phyloP scores from a whole-genome alignment of 371 early-diverging fungal species.

The Mortierella polycephala region DNA sequence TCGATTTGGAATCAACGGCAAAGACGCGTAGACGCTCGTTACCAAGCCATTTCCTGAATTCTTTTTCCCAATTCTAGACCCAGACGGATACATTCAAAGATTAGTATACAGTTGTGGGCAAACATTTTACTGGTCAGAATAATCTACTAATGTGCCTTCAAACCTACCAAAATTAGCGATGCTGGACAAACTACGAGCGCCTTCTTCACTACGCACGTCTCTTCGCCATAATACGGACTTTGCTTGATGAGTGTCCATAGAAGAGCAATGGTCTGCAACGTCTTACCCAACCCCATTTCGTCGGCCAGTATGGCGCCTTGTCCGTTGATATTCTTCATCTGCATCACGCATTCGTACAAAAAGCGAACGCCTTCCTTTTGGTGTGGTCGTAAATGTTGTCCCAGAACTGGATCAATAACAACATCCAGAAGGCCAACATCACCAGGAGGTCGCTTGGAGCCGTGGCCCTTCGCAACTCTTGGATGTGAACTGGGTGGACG shows the following conservation, averaged over 20 bases:
- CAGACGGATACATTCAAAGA: background rate
- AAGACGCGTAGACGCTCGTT: constrained; percentile 57
- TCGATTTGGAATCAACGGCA: constrained; percentile 58
- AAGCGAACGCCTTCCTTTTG: constrained; percentile 71
- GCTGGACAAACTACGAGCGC: constrained; percentile 75
- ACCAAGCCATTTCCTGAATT: constrained; percentile 76
- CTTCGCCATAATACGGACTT: constrained; percentile 54
- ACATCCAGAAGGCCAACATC: constrained; percentile 60
- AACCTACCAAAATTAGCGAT: constrained; percentile 59
- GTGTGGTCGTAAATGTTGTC: constrained; percentile 65
- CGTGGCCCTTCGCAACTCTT: constrained; percentile 12
- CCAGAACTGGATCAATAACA: constrained; percentile 64
- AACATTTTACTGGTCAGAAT: background rate
- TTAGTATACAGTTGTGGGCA: background rate
- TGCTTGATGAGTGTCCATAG: constrained; percentile 74
- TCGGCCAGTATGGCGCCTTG: constrained; percentile 71
- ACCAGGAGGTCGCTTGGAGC: constrained; percentile 27
- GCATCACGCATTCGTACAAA: constrained; percentile 70
- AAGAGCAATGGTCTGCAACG: constrained; percentile 69
- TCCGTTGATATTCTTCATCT: constrained; percentile 58
- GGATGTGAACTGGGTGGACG: constrained; percentile 31
- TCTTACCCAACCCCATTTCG: constrained; percentile 72
- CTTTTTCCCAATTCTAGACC: constrained; percentile 66
- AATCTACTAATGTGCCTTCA: no score
- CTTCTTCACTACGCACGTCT: constrained; percentile 49